Evolutionary conservation across 139 green algal genomes (phyloP), one percentile per base, ranked within the genome.

Genomic region (Micromonas pusilla): DNA sequence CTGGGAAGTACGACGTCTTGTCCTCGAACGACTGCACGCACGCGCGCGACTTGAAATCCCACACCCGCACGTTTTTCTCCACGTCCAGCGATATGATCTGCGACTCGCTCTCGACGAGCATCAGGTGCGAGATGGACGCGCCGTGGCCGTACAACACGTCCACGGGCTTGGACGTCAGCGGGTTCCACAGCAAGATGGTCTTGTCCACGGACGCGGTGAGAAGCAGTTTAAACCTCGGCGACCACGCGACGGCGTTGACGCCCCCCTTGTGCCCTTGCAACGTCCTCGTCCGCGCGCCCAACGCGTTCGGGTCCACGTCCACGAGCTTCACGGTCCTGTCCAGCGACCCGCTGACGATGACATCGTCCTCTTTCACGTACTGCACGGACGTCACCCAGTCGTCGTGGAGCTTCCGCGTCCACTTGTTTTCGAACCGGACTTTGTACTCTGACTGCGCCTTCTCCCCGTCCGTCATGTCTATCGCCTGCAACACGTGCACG

Each of bases 1-100:
- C 84, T 0, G 66, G 70, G 36, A 72, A 78, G 78, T 87, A 87
- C 28, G 54, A 13, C 64, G 87, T 78, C 26, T 83, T 84, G 71
- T 78, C 71, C 13, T 53, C 13, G 37, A 82, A 36, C 28, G 38
- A 33, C 77, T 82, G 77, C 16, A 82, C 65, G 77, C 77, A 82
- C 77, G 26, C 23, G n/a, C 70, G 39, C 9, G 52, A 66, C 20
- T 34, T 36, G 16, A 78, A 38, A 21, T 82, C 77, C 64, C 78
- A 73, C 39, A 82, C 60, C n/a, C 62, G 52, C 21, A 82, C 73
- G n/a, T n/a, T 3, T 68, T 78, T 79, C 23, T 78, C 78, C 4
- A 77, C 45, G 5, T 39, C 54, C 28, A 82, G 53, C 30, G 52
- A 73, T 4, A 82, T 37, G 5, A 82, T 70, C 78, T 82, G 78